Percentiles rank a stretch among this genome's conserved stretches.
phyloP scores from a whole-genome alignment of 345 rosid species.

The Euphorbia tirucalli region DNA sequence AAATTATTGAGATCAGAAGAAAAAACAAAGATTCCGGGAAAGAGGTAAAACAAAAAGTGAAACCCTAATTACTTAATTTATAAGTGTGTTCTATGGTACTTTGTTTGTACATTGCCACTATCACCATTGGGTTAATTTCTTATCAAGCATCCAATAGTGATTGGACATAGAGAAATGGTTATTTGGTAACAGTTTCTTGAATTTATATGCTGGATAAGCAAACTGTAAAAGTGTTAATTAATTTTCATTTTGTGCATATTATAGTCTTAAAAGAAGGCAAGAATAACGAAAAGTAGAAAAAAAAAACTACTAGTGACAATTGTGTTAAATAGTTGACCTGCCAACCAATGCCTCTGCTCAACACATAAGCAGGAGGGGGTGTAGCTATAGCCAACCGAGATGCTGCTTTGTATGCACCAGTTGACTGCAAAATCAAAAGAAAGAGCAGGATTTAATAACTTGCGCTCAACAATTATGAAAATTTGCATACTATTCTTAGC shows the following conservation, averaged over 20 bases:
- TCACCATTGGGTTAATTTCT: background rate
- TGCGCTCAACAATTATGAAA: background rate
- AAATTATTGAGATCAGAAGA: background rate
- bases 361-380: slow-evolving; percentile 36
- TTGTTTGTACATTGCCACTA: background rate
- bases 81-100: background rate
- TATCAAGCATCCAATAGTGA: background rate
- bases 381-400: slow-evolving; percentile 38
- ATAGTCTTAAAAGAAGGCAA: background rate
- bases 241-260: background rate
- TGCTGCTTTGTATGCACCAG: slow-evolving; percentile 34
- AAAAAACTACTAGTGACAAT: background rate
- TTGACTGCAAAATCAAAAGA: slow-evolving; percentile 23
- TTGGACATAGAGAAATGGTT: background rate
- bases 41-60: background rate
- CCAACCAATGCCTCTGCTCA: slow-evolving; percentile 41
- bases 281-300: background rate
- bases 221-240: background rate
- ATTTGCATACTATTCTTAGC: background rate
- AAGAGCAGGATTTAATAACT: background rate
- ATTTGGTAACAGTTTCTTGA: background rate
- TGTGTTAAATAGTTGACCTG: slow-evolving; percentile 43
- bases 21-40: background rate
- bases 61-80: background rate
- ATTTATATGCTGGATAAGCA: background rate